These are phyloP conservation scores for Maudiozyma bulderi DNA, from an alignment of 805 yeast species.

Conservation along the genomic window DNA sequence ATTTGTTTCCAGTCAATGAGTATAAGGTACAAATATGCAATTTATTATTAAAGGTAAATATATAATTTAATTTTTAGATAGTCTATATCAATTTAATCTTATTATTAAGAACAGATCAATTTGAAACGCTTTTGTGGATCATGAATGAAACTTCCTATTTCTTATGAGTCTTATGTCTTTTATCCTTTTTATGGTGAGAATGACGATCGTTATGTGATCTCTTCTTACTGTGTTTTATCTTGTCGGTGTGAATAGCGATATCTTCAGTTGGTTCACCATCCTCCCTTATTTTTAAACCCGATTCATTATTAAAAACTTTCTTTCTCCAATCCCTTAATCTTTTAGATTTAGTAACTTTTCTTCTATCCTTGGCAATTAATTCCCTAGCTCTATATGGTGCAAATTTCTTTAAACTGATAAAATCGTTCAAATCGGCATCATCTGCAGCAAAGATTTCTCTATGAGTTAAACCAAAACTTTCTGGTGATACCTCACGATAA, in stretches of 20 bases:
- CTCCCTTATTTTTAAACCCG: constrained; percentile 30
- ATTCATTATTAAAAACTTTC: constrained; percentile 59
- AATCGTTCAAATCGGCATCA: constrained; percentile 75
- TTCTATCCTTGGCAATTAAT: constrained; percentile 61
- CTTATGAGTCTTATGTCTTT: constrained; percentile 2
- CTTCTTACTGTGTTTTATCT: constrained; percentile 1
- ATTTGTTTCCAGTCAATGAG: no score
- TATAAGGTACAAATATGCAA: no score
- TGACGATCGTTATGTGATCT: constrained; percentile 1
- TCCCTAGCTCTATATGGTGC: constrained; percentile 86
- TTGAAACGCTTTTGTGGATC: no score
- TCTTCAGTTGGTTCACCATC: constrained; percentile 17
- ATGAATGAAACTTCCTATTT: neutral
- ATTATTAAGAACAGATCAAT: no score
- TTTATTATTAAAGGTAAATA: no score
- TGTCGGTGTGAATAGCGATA: constrained; percentile 17
- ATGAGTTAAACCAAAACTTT: constrained; percentile 73
- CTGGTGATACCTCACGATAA: constrained; percentile 93
- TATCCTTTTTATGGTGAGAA: neutral
- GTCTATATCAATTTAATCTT: no score
- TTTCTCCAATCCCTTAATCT: constrained; percentile 85
- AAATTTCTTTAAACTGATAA: constrained; percentile 79
- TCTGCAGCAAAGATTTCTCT: constrained; percentile 86
- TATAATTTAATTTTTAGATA: no score
- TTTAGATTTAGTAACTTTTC: constrained; percentile 75